Conservation (phyloP, 1,284 basidiomycete genomes). For the Ceratobasidium sp. region DNA sequence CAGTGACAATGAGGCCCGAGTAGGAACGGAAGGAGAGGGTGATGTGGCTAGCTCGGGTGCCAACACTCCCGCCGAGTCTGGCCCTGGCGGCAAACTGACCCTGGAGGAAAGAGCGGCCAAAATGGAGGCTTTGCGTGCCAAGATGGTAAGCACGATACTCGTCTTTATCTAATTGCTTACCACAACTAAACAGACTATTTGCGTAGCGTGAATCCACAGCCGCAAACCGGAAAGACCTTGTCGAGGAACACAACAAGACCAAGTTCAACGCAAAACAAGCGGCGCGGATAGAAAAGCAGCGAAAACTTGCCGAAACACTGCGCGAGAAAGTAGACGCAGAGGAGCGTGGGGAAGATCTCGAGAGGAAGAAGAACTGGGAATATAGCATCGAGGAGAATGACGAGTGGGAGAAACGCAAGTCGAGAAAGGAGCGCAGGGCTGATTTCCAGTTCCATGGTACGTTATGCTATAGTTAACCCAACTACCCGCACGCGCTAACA, state of each 20-base stretch:
- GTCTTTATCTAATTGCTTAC: constrained; percentile 18
- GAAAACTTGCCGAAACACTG: constrained; percentile 86
- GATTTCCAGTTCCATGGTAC: constrained; percentile 82
- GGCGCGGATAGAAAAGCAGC: constrained; percentile 82
- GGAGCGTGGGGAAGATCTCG: constrained; percentile 75
- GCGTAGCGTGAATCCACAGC: constrained; percentile 73
- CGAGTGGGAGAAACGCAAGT: constrained; percentile 87
- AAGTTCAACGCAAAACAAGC: constrained; percentile 78
- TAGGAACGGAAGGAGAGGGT: too few relatives aligned
- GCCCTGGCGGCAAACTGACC: constrained; percentile 48
- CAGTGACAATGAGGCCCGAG: too few relatives aligned
- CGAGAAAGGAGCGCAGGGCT: constrained; percentile 72
- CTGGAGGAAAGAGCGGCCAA: constrained; percentile 80
- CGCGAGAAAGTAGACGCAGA: constrained; percentile 87
- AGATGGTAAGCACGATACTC: constrained; percentile 65
- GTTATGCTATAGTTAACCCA: constrained; percentile 42
- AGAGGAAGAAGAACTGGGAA: constrained; percentile 87
- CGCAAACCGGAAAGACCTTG: constrained; percentile 82
- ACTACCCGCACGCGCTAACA: background rate
- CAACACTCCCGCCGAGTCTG: background rate
- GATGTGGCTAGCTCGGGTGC: too few relatives aligned
- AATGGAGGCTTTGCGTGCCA: constrained; percentile 73
- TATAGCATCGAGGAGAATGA: constrained; percentile 96
- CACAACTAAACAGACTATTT: constrained; percentile 4
- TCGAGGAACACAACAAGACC: constrained; percentile 79